These are phyloP conservation scores for Thoreauomyces humboldtii DNA, from an alignment of 192 early-diverging fungal genomes.

Conservation along the genomic window DNA sequence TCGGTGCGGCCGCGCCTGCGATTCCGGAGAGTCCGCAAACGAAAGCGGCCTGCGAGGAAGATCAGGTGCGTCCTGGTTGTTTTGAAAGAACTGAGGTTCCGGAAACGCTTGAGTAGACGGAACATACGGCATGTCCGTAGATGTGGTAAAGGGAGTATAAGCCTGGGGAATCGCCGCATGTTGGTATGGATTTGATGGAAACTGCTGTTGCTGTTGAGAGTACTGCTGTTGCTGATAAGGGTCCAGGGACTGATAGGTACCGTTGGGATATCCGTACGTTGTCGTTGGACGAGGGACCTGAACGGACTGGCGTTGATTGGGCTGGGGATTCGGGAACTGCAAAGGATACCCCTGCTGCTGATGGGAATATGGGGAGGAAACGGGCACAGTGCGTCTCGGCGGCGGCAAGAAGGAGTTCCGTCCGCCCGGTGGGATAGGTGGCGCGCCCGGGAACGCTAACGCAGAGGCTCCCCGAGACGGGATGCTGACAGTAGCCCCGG, in stretches of 20 bases:
- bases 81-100: conserved; percentile 9
- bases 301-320: no score
- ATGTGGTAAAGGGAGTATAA: not conserved
- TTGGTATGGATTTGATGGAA: not conserved
- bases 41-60: not conserved
- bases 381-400: conserved; percentile 11
- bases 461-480: conserved; percentile 26
- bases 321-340: not conserved
- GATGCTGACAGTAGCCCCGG: conserved; percentile 19
- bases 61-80: not conserved
- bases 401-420: conserved; percentile 24
- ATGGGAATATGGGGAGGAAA: not conserved
- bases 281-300: no score
- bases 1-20: not conserved
- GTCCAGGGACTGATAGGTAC: not conserved
- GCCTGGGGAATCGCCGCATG: no score
- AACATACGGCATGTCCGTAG: conserved; percentile 1
- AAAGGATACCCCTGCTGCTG: conserved; percentile 1
- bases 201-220: not conserved
- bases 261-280: not conserved
- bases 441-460: conserved; percentile 14
- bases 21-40: not conserved
- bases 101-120: conserved; percentile 18
- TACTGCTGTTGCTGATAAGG: not conserved
- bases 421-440: not conserved